Percentiles rank a stretch among this genome's conserved stretches.
These are phyloP conservation scores for Kazachstania bromeliacearum DNA, from an alignment of 805 yeast species.

Conservation along the genomic window DNA sequence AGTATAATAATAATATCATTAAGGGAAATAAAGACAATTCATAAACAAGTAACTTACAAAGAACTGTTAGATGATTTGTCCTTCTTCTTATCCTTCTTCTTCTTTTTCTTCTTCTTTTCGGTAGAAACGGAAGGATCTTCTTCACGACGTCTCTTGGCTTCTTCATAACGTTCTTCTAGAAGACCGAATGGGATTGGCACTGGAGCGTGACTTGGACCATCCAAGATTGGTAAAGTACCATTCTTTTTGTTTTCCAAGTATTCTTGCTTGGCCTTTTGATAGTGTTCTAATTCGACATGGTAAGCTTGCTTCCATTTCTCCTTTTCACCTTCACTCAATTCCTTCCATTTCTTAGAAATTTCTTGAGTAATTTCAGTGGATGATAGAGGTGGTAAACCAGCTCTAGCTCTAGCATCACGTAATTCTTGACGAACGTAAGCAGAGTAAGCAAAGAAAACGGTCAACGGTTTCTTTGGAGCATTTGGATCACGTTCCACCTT, in stretches of 20 bases:
- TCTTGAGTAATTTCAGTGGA: constrained; percentile 73
- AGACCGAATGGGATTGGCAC: constrained; percentile 33
- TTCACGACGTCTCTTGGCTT: constrained; percentile 32
- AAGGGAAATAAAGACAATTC: not conserved
- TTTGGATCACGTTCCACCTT: constrained; percentile 70
- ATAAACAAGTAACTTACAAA: not conserved
- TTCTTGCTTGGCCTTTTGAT: constrained; percentile 37
- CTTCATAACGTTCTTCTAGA: constrained; percentile 16
- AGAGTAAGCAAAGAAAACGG: constrained; percentile 74
- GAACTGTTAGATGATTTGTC: constrained; percentile 19
- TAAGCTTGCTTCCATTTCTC: constrained; percentile 58
- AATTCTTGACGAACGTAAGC: constrained; percentile 63
- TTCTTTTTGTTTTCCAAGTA: constrained; percentile 40
- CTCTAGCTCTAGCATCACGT: constrained; percentile 53
- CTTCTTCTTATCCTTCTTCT: constrained; percentile 48
- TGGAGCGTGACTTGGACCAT: constrained; percentile 33
- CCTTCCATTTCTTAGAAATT: constrained; percentile 73
- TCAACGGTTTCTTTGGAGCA: constrained; percentile 92
- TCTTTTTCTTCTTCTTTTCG: constrained; percentile 39
- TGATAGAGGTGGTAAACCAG: constrained; percentile 52
- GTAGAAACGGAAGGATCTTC: constrained; percentile 25
- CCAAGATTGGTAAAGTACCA: constrained; percentile 24
- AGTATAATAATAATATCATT: not conserved
- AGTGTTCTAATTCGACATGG: constrained; percentile 35
- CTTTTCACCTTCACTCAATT: constrained; percentile 58